phyloP scores from a whole-genome alignment of 768 basidiomycete genomes.

The Hortiboletus campestris region DNA sequence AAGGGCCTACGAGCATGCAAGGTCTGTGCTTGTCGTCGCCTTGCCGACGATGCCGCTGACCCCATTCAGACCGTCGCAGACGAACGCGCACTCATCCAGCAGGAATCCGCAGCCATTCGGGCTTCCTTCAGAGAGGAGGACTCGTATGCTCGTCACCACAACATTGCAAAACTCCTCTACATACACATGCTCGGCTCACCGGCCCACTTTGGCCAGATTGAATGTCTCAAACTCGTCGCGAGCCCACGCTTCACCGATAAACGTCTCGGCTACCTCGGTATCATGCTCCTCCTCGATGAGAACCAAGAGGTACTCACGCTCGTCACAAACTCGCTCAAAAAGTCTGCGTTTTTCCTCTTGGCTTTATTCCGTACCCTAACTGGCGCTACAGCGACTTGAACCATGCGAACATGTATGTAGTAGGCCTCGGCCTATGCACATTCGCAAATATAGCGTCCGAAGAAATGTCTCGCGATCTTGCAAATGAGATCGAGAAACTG shows the following conservation, averaged over 20 bases:
- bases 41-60: conserved; percentile 19
- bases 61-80: conserved; percentile 86
- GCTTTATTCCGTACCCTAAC: conserved; percentile 8
- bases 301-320: conserved; percentile 96
- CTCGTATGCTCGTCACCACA: conserved; percentile 92
- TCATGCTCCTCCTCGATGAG: conserved; percentile 96
- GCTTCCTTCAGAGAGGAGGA: conserved; percentile 98
- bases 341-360: conserved; percentile 47
- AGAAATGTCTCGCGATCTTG: conserved; percentile 98
- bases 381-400: conserved; percentile 83
- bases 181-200: conserved; percentile 99
- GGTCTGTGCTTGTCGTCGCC: conserved; percentile 43
- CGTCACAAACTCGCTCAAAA: conserved; percentile 97
- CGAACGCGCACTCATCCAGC: conserved; percentile 94
- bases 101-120: conserved; percentile 95
- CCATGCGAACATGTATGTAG: conserved; percentile 98
- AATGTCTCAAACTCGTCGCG: conserved; percentile 92
- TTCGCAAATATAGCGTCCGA: conserved; percentile 99
- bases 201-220: conserved; percentile 99
- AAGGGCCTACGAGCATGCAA: conserved; percentile 98
- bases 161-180: conserved; percentile 96
- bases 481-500: conserved; percentile 96
- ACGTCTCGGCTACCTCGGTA: conserved; percentile 92
- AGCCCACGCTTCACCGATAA: conserved; percentile 96
- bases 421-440: conserved; percentile 94